Base-by-base conservation (phyloP, 1,139 yeast species). In the Suhomyces kunorum region DNA sequence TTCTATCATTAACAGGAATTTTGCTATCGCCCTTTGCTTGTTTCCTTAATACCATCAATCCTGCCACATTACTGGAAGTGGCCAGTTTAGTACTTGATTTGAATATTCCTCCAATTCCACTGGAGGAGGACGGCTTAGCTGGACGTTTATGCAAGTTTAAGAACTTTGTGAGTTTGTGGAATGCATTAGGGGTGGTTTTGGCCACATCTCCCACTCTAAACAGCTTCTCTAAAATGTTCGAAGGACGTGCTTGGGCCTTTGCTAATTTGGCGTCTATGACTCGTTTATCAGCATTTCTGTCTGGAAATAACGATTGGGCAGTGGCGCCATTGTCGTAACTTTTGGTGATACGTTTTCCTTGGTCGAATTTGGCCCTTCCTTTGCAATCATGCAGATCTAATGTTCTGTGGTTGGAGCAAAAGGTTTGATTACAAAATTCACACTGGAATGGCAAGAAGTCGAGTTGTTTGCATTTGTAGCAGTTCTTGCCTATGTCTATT, bases 391-490 rank as follows among this genome's bases (percentile, higher is more conserved):
- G 86, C 9, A 60, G 50, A 28, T 71, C 77, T 32, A 68, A 60
- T 3, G 63, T 55, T 40, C 88, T 59, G 57, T 84, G 92, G 22
- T 71, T 67, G 2, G 76, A 64, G 56, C 94, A 85, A 50, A 68
- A 83, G 2, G 74, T 68, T n/a, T 61, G 57, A 12, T 72, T 61
- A 55, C 92, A 84, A 37, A 58, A 62, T 28, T 73, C 74, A 58
- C 94, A 85, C 28, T 65, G 68, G 58, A 80, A 83, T 1, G 94
- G 90, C 24, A 85, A 63, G 52, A 84, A 84, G 54, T 85, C 94
- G 5, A 83, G 59, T 50, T 75, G 78, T 37, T 78, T 68, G 58
- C 94, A 85, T 38, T 71, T 71, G 22, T 66, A 57, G 55, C 94
- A 85, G 54, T 83, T 84, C 46, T 77, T 68, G 4, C 92, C 92